These are phyloP conservation scores for Mediolabrus comicus DNA, from an alignment of 108 stramenopile species.

Conservation along the genomic window DNA sequence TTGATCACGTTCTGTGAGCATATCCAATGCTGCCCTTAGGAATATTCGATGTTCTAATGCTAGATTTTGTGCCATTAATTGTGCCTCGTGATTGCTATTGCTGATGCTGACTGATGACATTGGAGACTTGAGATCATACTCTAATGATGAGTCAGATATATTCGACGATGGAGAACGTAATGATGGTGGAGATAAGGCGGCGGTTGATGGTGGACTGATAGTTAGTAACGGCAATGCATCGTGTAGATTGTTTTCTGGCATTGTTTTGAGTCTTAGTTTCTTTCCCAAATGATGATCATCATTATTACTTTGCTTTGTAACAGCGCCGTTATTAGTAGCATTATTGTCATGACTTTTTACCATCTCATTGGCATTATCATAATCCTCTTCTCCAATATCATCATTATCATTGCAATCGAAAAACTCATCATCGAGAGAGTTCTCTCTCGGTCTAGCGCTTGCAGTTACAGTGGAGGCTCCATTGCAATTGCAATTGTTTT, in stretches of 20 bases:
- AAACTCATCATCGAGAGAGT: too few species aligned
- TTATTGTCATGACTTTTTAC: too few species aligned
- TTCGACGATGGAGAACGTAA: too few species aligned
- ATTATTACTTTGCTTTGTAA: not conserved
- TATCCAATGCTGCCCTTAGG: slow-evolving; percentile 58
- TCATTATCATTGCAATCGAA: too few species aligned
- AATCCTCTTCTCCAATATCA: too few species aligned
- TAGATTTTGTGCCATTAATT: slow-evolving; percentile 42
- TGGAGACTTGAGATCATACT: not conserved
- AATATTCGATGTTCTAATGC: slow-evolving; percentile 82
- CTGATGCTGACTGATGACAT: not conserved
- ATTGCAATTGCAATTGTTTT: too few species aligned
- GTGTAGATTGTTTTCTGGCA: not conserved
- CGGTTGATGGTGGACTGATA: not conserved
- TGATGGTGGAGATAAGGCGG: not conserved
- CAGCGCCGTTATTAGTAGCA: not conserved
- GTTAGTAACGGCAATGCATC: not conserved
- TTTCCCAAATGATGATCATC: not conserved
- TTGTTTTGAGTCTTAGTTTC: not conserved
- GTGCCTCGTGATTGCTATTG: slow-evolving; percentile 2
- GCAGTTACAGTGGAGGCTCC: too few species aligned
- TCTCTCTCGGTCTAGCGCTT: too few species aligned
- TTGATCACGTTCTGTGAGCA: slow-evolving; percentile 69
- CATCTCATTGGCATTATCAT: too few species aligned
- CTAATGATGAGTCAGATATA: not conserved